phyloP scores from a whole-genome alignment of 805 yeast genomes.

The Candida argentea region DNA sequence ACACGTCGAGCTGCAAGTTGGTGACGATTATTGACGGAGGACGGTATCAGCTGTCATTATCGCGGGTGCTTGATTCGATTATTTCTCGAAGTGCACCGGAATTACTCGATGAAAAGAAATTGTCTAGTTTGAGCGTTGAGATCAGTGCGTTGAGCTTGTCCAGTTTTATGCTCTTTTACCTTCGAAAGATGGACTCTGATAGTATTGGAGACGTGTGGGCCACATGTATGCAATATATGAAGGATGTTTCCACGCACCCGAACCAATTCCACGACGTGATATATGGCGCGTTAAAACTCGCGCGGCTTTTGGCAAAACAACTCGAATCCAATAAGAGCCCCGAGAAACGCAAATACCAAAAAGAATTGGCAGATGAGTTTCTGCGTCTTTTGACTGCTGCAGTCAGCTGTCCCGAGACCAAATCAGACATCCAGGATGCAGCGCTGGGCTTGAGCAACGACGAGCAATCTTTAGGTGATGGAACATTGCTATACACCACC shows the following conservation, averaged over 20 bases:
- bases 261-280: slow-evolving; percentile 38
- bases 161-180: slow-evolving; percentile 49
- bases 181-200: slow-evolving; percentile 60
- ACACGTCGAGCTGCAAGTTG: slow-evolving; percentile 34
- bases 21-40: slow-evolving; percentile 81
- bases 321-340: slow-evolving; percentile 51
- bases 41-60: slow-evolving; percentile 63
- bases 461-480: slow-evolving; percentile 2
- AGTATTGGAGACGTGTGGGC: slow-evolving; percentile 73
- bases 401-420: slow-evolving; percentile 5
- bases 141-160: slow-evolving; percentile 37
- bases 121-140: slow-evolving; percentile 39
- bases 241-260: slow-evolving; percentile 42
- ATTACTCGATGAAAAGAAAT: slow-evolving; percentile 17
- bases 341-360: slow-evolving; percentile 51
- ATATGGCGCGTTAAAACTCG: slow-evolving; percentile 44
- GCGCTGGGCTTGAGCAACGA: slow-evolving; percentile 6
- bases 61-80: slow-evolving; percentile 52
- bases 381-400: slow-evolving; percentile 16
- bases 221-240: slow-evolving; percentile 47
- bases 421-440: slow-evolving; percentile 8
- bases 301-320: slow-evolving; percentile 44
- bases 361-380: slow-evolving; percentile 36
- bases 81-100: slow-evolving; percentile 34
- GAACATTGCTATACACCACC: slow-evolving; percentile 30